These are phyloP conservation scores for Euryodendron excelsum DNA, from an alignment of 148 eudicot genomes.

Conservation along the genomic window DNA sequence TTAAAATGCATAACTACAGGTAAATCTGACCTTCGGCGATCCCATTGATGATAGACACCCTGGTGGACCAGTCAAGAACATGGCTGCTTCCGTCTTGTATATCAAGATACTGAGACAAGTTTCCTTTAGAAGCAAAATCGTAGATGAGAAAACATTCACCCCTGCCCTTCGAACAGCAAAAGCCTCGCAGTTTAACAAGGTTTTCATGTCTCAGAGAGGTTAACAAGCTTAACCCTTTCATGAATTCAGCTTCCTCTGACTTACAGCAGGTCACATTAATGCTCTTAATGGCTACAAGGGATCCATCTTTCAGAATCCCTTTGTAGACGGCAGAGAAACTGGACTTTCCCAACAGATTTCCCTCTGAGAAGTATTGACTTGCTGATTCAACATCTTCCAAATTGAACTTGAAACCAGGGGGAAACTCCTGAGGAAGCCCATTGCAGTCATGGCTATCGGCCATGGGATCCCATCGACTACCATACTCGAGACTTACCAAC, in stretches of 20 bases:
- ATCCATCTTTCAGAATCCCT: conserved; percentile 78
- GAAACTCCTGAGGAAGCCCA: conserved; percentile 35
- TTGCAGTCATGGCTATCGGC: conserved; percentile 33
- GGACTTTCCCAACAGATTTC: conserved; percentile 70
- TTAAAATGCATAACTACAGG: no score
- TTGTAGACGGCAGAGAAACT: conserved; percentile 78
- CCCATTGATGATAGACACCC: conserved; percentile 78
- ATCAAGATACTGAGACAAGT: conserved; percentile 62
- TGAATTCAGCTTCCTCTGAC: conserved; percentile 76
- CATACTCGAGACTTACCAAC: conserved; percentile 54
- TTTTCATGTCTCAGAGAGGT: conserved; percentile 73
- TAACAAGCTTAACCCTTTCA: conserved; percentile 67
- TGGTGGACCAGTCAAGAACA: conserved; percentile 67
- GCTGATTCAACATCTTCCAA: conserved; percentile 94
- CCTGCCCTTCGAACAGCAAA: conserved; percentile 83
- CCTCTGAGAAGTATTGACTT: conserved; percentile 70
- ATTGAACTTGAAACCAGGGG: conserved; percentile 58
- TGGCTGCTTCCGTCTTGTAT: conserved; percentile 31
- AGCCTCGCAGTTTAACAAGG: conserved; percentile 71
- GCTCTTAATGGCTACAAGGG: conserved; percentile 69
- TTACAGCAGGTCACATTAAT: conserved; percentile 72
- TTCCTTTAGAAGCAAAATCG: conserved; percentile 76
- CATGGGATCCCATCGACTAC: conserved; percentile 63
- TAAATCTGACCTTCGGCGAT: conserved; percentile 75
- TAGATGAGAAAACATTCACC: conserved; percentile 90